Evolutionary conservation across 495 filamentous ascomycete genomes (phyloP), one percentile per base, ranked within the genome.

Genomic region (Cercophora scortea): DNA sequence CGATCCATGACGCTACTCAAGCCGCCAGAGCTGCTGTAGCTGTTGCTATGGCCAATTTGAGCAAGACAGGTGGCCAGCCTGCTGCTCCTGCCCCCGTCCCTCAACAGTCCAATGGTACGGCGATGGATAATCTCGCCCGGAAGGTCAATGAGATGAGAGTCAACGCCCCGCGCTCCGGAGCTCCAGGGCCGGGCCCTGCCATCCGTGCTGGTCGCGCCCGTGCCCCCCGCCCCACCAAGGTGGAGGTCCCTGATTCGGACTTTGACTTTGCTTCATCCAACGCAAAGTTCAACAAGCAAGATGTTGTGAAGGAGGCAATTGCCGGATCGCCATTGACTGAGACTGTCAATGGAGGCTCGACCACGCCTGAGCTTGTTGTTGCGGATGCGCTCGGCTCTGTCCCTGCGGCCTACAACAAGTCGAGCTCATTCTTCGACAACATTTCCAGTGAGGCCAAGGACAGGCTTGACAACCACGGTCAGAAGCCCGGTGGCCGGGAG

Each of bases 211-310:
- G 78, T 15, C 76, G 80, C 42, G 76, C 78, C 32, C 77, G 79
- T 19, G 73, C 36, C 16, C 67, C 73, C 39, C 70, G 74, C 34
- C 66, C 70, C 38, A 77, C 77, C 61, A 93, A 88, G 71, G 78
- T 96, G 17, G 92, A 95, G 51, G 86, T 97, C 32, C 93, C 93
- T 0, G 75, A 83, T 35, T 80, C 87, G 3, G 93, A 97, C 60
- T 99, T 89, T 63, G 94, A 99, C 64, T 99, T 99, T 66, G 84
- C 86, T 56, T 82, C 82, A 8, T 80, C 92, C 45, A 99, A 99
- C 62, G 90, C 90, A 13, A 96, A 95, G 66, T 97, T 99, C 75
- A 97, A 94, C 76, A 99, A 99, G 71, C 85, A 95, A 59, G 90
- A 96, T 61, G 69, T 96, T 34, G 86, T 88, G 15, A 96, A 95